Conservation (phyloP, 371 early-diverging fungal species). For the Zychaea mexicana region DNA sequence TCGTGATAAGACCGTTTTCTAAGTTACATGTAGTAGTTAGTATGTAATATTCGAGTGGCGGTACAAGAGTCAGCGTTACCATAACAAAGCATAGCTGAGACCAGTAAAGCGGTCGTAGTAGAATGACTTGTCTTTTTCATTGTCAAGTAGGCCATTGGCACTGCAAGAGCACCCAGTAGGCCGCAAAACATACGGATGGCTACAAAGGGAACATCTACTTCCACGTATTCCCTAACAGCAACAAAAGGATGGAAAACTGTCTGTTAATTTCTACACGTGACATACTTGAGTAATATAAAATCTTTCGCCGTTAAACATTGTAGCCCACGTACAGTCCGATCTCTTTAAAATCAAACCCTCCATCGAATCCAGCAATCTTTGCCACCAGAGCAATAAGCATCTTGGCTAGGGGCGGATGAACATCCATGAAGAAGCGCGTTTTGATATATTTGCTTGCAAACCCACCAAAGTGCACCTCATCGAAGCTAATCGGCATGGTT, state of each 20-base stretch:
- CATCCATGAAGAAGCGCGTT: slow-evolving; percentile 98
- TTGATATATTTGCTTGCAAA: slow-evolving; percentile 95
- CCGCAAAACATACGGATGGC: slow-evolving; percentile 13
- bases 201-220: slow-evolving; percentile 13
- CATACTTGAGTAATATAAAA: no score
- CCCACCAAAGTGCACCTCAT: slow-evolving; percentile 97
- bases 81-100: slow-evolving; percentile 14
- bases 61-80: slow-evolving; percentile 1
- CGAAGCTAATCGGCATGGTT: slow-evolving; percentile 89
- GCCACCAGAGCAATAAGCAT: slow-evolving; percentile 82
- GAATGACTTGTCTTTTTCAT: slow-evolving; percentile 12
- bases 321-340: slow-evolving; percentile 73
- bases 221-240: slow-evolving; percentile 13
- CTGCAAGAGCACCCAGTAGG: slow-evolving; percentile 8
- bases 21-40: not conserved
- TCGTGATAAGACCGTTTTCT: slow-evolving; percentile 75
- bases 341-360: slow-evolving; percentile 79
- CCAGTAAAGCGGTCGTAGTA: not conserved
- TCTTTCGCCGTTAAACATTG: no score
- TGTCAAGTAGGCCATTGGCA: slow-evolving; percentile 17
- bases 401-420: slow-evolving; percentile 82
- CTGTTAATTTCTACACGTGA: no score
- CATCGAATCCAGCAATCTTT: slow-evolving; percentile 77
- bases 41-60: not conserved
- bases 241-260: no score